A percentile compares a stretch with the other conserved stretches of the same genome.
Evolutionary conservation across 345 rosid genomes (phyloP).

Genomic region (Dovyalis caffra): DNA sequence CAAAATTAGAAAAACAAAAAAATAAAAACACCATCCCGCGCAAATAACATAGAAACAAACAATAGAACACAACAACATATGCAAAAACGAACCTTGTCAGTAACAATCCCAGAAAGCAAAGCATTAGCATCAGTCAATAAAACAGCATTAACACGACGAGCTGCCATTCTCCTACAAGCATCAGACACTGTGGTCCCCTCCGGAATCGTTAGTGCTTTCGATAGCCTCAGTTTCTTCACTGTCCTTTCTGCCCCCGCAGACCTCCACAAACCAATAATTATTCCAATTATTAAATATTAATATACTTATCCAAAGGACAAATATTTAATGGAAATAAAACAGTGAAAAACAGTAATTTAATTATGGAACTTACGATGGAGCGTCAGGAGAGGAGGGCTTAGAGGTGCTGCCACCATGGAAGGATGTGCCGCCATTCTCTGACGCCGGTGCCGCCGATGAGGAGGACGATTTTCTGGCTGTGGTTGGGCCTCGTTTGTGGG

Average conservation of each 20-base stretch:
- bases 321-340: not conserved
- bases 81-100: conserved; percentile 58
- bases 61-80: not conserved
- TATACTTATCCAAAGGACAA: not conserved
- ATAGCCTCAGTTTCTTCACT: conserved; percentile 81
- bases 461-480: conserved; percentile 49
- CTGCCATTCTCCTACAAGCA: conserved; percentile 91
- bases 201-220: conserved; percentile 94
- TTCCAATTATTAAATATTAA: not conserved
- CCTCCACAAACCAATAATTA: conserved; percentile 17
- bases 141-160: conserved; percentile 90
- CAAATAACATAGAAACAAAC: not conserved
- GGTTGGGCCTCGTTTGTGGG: conserved; percentile 48
- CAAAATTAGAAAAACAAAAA: not conserved
- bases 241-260: conserved; percentile 68
- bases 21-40: not conserved
- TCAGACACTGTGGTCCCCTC: conserved; percentile 88
- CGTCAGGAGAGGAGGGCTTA: conserved; percentile 72
- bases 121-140: conserved; percentile 89
- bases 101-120: conserved; percentile 84
- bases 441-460: not conserved
- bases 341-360: not conserved
- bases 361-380: conserved; percentile 34
- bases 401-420: conserved; percentile 42
- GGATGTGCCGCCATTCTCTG: conserved; percentile 46